Evolutionary conservation across 345 rosid species (phyloP), one percentile per base, ranked within the genome.

Genomic region (Excoecaria agallocha): DNA sequence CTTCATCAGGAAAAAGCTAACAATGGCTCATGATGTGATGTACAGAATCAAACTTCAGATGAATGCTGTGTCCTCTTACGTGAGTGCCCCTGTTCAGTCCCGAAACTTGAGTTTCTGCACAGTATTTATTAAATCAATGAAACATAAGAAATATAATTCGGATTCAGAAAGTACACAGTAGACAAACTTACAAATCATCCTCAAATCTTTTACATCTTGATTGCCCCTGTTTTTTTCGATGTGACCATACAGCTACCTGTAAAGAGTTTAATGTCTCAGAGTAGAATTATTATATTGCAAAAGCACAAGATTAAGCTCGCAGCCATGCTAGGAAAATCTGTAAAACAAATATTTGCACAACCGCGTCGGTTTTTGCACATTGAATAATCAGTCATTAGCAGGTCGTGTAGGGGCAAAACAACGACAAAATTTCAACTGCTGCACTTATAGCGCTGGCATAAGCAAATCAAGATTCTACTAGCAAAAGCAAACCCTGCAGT

Each of bases 201-300:
- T 84, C 86, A 35, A 81, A 81, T 69, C 79, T 85, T 74, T 75
- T 85, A 83, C 80, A 86, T 70, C 80, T 72, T 60, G 94, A 83
- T 22, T 86, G 83, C 74, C 84, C 93, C 54, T 82, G 83, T 67
- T 75, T 77, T 46, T 75, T 61, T 54, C 38, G 73, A 64, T 88
- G 86, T 74, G 84, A 80, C 66, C 84, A 81, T 69, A 76, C 85
- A 58, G 37, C 84, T 49, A 71, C 87, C 97, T 90, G 85, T 78
- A 73, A 76, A 66, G 48, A 70, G 71, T 71, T 45, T 58, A 80
- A 68, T 43, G 12, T 46, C 38, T 76, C 54, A 66, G 71, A 46
- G 57, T 63, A 52, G 54, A 46, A 52, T 22, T 12, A 12, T 6
- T 48, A 19, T 58, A 68, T 51, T 16, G 15, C 11, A 13, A 68